Evolutionary conservation across 768 basidiomycete species (phyloP), one percentile per base, ranked within the genome.

Genomic region (Sarcodon aspratus): DNA sequence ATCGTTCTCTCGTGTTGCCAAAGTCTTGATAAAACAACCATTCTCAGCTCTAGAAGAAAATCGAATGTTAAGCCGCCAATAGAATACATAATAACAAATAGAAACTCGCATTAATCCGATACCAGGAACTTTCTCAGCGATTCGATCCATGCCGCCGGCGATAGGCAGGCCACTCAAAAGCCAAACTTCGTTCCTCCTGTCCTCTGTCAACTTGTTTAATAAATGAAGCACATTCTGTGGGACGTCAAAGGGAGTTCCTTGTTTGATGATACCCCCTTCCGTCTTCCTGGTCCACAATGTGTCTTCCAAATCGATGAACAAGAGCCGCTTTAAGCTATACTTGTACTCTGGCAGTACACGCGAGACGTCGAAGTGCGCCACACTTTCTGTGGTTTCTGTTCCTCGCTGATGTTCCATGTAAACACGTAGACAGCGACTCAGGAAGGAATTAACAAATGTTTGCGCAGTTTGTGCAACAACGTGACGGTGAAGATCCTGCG

Each of bases 381-480:
- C 71, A 42, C 40, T 42, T 27, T 42, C 40, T 42, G 60, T 48
- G 6, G 57, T 60, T 50, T 70, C 69, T 43, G 59, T 42, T 44
- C 47, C 60, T 50, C 66, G 66, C 17, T 68, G 66, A 53, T 87
- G 85, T 52, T 89, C 85, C 9, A 78, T 75, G 59, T 86, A 74
- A 33, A 82, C 79, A 44, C 86, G 82, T 27, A 88, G 59, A 56
- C 78, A 80, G 12, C 88, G 76, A 6, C 75, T 81, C 53, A 91
- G 75, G 77, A 91, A 91, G 4, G 79, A 75, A 3, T 73, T 85
- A 37, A 83, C 82, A 61, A 91, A 93, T 0, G 83, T 72, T 57
- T 93, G 90, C 0, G 90, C 88, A 0, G 85, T 90, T 60, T 93
- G 91, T 0, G 85, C 85, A 10, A 79, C 79, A 46, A 93, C 90